Percentiles rank a stretch among this genome's conserved stretches.
phyloP scores from a whole-genome alignment of 2,329 filamentous ascomycete species.

The Chaetomium globosum region DNA sequence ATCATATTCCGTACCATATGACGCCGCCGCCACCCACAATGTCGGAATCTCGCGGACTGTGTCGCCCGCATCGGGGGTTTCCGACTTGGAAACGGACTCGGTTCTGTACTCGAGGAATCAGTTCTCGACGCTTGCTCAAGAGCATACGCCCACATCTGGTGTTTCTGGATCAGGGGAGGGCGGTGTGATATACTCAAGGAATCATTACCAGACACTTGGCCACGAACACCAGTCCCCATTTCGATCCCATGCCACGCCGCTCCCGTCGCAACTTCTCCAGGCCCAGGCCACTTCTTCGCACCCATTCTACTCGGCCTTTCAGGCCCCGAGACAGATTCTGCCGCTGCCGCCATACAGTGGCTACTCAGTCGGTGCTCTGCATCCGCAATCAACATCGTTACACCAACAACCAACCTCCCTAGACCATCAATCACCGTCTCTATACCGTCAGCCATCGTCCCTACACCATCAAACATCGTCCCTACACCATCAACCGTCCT shows the following conservation, averaged over 20 bases:
- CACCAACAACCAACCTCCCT: not conserved
- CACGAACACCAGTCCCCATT: constrained; percentile 23
- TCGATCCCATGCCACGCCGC: constrained; percentile 20
- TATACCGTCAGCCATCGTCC: not conserved
- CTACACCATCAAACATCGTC: constrained; percentile 19
- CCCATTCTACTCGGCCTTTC: constrained; percentile 23
- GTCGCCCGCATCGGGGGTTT: constrained; percentile 28
- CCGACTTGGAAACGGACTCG: constrained; percentile 14
- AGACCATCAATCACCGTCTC: not conserved
- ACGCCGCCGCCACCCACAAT: constrained; percentile 5
- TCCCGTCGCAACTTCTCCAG: constrained; percentile 31
- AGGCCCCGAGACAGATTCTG: constrained; percentile 19
- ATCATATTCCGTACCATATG: constrained; percentile 24
- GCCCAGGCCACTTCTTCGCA: constrained; percentile 20
- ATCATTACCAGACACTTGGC: constrained; percentile 17
- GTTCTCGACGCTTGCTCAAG: constrained; percentile 19
- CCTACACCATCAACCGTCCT: constrained; percentile 20
- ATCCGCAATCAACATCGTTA: constrained; percentile 22
- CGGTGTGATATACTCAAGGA: constrained; percentile 14
- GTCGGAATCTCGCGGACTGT: constrained; percentile 27
- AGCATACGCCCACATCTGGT: constrained; percentile 20
- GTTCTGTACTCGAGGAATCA: constrained; percentile 21
- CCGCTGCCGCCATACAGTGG: constrained; percentile 22
- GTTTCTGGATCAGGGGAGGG: constrained; percentile 17
- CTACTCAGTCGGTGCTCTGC: constrained; percentile 24